Percentiles rank a stretch among this genome's conserved stretches.
These are phyloP conservation scores for Pleochaeta shiraiana DNA, from an alignment of 2,329 filamentous ascomycete genomes.

Conservation along the genomic window DNA sequence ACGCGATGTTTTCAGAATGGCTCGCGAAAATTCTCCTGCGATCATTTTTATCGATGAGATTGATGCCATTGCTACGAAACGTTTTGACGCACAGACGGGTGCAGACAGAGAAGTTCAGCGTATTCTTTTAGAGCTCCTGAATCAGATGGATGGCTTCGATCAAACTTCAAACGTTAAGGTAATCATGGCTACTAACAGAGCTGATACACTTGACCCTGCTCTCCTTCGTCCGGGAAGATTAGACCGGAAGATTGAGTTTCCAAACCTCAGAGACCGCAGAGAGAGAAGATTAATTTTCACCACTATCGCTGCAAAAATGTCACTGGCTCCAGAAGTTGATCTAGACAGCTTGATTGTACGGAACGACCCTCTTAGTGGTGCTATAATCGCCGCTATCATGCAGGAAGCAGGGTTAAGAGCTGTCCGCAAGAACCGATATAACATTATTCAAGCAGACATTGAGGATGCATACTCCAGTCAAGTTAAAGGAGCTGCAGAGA, in stretches of 20 bases:
- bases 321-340: conserved; percentile 86
- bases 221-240: conserved; percentile 85
- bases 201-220: conserved; percentile 89
- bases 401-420: conserved; percentile 90
- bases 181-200: conserved; percentile 99
- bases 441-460: conserved; percentile 93
- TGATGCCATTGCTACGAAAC: conserved; percentile 96
- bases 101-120: conserved; percentile 97
- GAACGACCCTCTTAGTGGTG: conserved; percentile 87
- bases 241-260: conserved; percentile 98
- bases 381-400: conserved; percentile 97
- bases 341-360: conserved; percentile 89
- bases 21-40: conserved; percentile 87
- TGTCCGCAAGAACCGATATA: conserved; percentile 95
- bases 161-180: conserved; percentile 99
- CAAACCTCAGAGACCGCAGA: conserved; percentile 76
- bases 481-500: conserved; percentile 61
- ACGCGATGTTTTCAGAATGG: conserved; percentile 97
- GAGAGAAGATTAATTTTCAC: conserved; percentile 92
- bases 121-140: conserved; percentile 89
- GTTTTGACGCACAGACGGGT: conserved; percentile 96
- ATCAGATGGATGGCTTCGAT: conserved; percentile 99
- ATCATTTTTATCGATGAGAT: conserved; percentile 99
- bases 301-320: conserved; percentile 97
- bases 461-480: conserved; percentile 96